Base-by-base conservation (phyloP, 2,329 filamentous ascomycete genomes). In the Didymella pinodella region DNA sequence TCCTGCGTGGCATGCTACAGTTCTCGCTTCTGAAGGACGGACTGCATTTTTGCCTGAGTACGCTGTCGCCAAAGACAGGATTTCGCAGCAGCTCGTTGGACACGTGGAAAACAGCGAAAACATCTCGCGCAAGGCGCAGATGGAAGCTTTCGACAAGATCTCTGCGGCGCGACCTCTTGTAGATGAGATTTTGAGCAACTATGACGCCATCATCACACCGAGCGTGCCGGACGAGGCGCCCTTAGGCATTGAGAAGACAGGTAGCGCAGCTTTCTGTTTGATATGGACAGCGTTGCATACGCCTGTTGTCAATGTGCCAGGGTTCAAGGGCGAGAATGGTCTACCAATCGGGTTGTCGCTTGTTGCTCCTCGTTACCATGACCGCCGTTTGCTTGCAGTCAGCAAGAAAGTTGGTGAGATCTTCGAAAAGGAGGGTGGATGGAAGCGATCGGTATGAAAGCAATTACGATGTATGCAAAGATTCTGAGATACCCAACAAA, bases 271-370 rank as follows among this genome's bases (percentile, higher is more conserved):
- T 0, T 85, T 86, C 57, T 83, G 83, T 63, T 66, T 70, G 14
- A 80, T 81, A 0, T 85, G 84, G 84, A 85, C 84, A 7, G 66
- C 65, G 56, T 72, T 90, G 14, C 87, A 90, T 61, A 83, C 81
- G 0, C 88, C 88, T 0, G 85, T 86, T 0, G 73, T 89, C n/a
- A 89, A 90, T 59, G 72, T 90, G 0, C 86, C 87, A 0, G 87
- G 86, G 0, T 89, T 90, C 63, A 73, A 79, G 32, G 87, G 88
- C 0, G 77, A 78, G 29, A 79, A 84, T 57, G 81, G 79, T 0
- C 73, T 90, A 79, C 88, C 88, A 0, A 80, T 90, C 36, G 88
- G 88, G 0, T 64, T 87, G 20, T 85, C 83, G 0, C 66, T 86
- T 1, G 81, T 86, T 0, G 78, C 78, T 0, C 76, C 80, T 1